Evolutionary conservation across 768 basidiomycete species (phyloP).

Genomic region (Pleurotus sapidus): DNA sequence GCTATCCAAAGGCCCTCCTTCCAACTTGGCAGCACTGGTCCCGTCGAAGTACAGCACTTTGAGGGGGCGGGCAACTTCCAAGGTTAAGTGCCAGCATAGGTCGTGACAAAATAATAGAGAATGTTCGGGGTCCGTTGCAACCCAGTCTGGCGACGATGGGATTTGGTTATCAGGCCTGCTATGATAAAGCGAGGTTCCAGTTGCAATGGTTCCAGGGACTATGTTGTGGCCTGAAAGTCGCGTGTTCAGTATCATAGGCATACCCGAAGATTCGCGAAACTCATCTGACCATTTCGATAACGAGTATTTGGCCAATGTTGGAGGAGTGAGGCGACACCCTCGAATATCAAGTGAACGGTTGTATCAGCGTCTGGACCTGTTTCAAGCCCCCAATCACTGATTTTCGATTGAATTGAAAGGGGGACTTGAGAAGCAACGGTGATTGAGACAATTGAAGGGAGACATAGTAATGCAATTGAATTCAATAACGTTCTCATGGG

Average conservation of each 20-base stretch:
- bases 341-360: constrained; percentile 26
- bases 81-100: constrained; percentile 11
- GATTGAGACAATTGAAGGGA: no score
- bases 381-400: neutral
- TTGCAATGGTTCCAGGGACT: constrained; percentile 27
- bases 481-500: no score
- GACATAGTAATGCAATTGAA: no score
- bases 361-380: neutral
- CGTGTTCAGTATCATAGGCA: no score
- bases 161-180: constrained; percentile 22
- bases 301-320: constrained; percentile 37
- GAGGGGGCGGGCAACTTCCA: constrained; percentile 22
- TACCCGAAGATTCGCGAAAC: no score
- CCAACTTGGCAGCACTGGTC: constrained; percentile 28
- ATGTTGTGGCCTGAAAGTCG: constrained; percentile 28
- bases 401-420: neutral
- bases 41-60: constrained; percentile 39
- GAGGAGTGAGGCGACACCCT: constrained; percentile 27
- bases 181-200: constrained; percentile 35
- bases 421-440: neutral
- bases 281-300: constrained; percentile 29
- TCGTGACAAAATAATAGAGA: constrained; percentile 13
- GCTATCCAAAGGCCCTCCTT: constrained; percentile 28
- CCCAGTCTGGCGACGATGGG: constrained; percentile 32
- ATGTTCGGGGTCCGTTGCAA: constrained; percentile 36